These are phyloP conservation scores for Lizonia empirigonia DNA, from an alignment of 2,329 filamentous ascomycete species.

Conservation along the genomic window DNA sequence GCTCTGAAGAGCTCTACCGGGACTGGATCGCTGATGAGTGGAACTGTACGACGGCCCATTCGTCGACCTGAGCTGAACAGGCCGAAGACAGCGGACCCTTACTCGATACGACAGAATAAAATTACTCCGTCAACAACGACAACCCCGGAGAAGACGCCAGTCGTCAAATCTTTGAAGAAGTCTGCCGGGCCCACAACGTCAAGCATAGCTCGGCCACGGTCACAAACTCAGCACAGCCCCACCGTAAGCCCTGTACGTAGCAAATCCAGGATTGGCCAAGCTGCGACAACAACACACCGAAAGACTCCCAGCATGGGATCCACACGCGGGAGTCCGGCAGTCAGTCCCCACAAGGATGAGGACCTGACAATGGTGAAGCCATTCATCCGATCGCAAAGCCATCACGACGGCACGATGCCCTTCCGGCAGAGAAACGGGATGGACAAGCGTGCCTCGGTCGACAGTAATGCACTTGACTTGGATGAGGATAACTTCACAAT, in stretches of 20 bases:
- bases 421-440: constrained; percentile 48
- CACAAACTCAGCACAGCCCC: constrained; percentile 44
- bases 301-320: constrained; percentile 39
- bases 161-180: constrained; percentile 46
- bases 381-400: constrained; percentile 44
- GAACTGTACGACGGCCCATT: constrained; percentile 61
- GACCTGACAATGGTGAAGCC: constrained; percentile 57
- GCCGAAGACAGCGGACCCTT: constrained; percentile 62
- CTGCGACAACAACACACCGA: constrained; percentile 26
- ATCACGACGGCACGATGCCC: constrained; percentile 37
- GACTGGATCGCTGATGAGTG: constrained; percentile 60
- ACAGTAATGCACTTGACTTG: constrained; percentile 45
- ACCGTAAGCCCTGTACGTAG: constrained; percentile 44
- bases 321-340: constrained; percentile 39
- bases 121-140: constrained; percentile 55
- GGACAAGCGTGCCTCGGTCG: constrained; percentile 48
- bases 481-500: constrained; percentile 58
- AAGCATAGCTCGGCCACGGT: constrained; percentile 40
- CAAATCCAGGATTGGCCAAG: constrained; percentile 44
- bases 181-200: constrained; percentile 29
- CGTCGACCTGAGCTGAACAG: constrained; percentile 54
- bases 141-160: constrained; percentile 54
- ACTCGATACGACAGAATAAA: constrained; percentile 50
- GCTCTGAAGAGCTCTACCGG: constrained; percentile 39
- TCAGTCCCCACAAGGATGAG: constrained; percentile 50